Conservation (phyloP, 805 yeast genomes). For the Pichia thaimueangensis region DNA sequence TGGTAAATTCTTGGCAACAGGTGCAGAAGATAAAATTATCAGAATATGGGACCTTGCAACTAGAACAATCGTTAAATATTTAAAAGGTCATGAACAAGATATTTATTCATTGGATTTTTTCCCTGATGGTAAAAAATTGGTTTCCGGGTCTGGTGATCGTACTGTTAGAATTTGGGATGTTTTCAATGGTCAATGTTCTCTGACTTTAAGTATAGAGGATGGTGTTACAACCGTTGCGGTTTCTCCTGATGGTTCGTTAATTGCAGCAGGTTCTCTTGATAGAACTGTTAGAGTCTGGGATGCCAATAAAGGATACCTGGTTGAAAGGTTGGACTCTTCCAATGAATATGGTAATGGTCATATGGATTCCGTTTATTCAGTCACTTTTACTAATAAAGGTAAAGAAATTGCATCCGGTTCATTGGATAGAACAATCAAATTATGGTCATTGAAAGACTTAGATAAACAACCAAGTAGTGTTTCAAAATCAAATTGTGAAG, state of each 20-base stretch:
- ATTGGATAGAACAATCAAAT: constrained; percentile 88
- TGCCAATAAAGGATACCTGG: constrained; percentile 82
- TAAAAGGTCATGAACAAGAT: constrained; percentile 96
- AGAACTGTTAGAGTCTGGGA: constrained; percentile 97
- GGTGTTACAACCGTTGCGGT: constrained; percentile 98
- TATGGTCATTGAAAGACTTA: constrained; percentile 79
- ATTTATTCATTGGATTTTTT: constrained; percentile 92
- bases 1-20: constrained; percentile 88
- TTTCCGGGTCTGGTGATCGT: constrained; percentile 94
- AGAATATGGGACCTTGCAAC: constrained; percentile 94
- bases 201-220: constrained; percentile 88
- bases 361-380: constrained; percentile 92
- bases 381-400: constrained; percentile 87
- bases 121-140: constrained; percentile 89
- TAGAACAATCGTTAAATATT: constrained; percentile 74
- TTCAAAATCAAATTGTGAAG: constrained; percentile 63
- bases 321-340: constrained; percentile 87
- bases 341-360: constrained; percentile 88
- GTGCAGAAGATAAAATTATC: constrained; percentile 84
- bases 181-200: constrained; percentile 78
- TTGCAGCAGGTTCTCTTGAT: constrained; percentile 96
- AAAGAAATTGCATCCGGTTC: constrained; percentile 92
- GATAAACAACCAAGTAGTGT: constrained; percentile 38
- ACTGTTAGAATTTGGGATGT: constrained; percentile 96
- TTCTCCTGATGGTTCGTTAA: constrained; percentile 87